These are phyloP conservation scores for Lactifluus echinatus DNA, from an alignment of 768 basidiomycete species.

Conservation along the genomic window DNA sequence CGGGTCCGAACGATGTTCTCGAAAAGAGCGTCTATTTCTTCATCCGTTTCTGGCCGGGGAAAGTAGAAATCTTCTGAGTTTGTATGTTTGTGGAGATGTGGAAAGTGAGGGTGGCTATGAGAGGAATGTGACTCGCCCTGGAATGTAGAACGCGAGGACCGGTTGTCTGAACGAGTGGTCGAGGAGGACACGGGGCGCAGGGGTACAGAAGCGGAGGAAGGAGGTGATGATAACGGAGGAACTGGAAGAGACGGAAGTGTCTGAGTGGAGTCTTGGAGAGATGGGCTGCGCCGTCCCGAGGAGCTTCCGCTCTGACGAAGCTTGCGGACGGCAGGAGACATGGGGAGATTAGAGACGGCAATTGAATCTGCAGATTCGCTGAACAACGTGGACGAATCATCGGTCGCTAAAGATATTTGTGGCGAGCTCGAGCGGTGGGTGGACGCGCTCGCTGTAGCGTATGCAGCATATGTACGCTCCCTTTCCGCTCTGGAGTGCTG, in stretches of 20 bases:
- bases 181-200: constrained; percentile 29
- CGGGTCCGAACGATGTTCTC: constrained; percentile 66
- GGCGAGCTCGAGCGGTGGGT: constrained; percentile 42
- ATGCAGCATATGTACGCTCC: constrained; percentile 43
- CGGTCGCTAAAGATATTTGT: constrained; percentile 39
- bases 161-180: constrained; percentile 46
- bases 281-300: constrained; percentile 37
- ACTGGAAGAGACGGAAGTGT: constrained; percentile 28
- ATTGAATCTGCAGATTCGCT: constrained; percentile 39
- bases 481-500: constrained; percentile 45
- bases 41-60: constrained; percentile 65
- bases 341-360: constrained; percentile 28
- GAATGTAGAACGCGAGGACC: constrained; percentile 56
- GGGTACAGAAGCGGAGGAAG: constrained; percentile 19
- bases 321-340: constrained; percentile 32
- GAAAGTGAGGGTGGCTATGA: constrained; percentile 40
- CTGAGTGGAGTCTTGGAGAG: constrained; percentile 46
- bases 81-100: constrained; percentile 30
- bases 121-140: constrained; percentile 44
- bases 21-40: constrained; percentile 75
- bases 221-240: constrained; percentile 21
- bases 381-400: constrained; percentile 52
- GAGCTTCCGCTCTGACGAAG: constrained; percentile 45
- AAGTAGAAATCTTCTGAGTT: constrained; percentile 58
- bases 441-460: constrained; percentile 32